Evolutionary conservation across 2,329 filamentous ascomycete species (phyloP).

Genomic region (Penicillium crustosum): DNA sequence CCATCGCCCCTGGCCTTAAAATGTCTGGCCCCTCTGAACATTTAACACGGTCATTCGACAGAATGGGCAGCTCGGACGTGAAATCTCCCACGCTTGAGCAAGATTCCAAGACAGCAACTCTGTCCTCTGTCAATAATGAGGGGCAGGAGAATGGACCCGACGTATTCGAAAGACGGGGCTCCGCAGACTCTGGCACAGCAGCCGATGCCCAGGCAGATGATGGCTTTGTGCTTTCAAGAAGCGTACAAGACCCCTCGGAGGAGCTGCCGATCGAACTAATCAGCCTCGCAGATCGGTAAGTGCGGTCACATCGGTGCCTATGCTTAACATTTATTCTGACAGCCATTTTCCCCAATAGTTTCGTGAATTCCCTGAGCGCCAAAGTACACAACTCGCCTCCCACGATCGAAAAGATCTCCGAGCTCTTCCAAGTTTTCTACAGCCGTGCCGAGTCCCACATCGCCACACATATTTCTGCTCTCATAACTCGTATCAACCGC

Average conservation of each 20-base stretch:
- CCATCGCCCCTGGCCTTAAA: constrained; percentile 26
- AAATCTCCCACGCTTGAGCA: constrained; percentile 25
- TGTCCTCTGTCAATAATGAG: constrained; percentile 22
- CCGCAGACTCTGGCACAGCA: constrained; percentile 33
- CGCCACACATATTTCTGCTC: constrained; percentile 77
- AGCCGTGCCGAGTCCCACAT: constrained; percentile 76
- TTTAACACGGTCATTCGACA: constrained; percentile 33
- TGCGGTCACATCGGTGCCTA: background rate
- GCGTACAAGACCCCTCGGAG: constrained; percentile 68
- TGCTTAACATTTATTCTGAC: background rate
- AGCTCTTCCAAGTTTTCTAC: constrained; percentile 96
- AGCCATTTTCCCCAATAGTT: constrained; percentile 54
- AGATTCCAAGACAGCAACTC: constrained; percentile 24
- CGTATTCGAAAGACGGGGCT: constrained; percentile 47
- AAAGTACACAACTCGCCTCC: constrained; percentile 84
- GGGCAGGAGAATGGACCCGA: constrained; percentile 35
- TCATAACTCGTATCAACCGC: constrained; percentile 73
- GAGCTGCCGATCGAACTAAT: constrained; percentile 92
- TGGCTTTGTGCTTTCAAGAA: constrained; percentile 36
- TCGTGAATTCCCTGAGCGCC: constrained; percentile 83
- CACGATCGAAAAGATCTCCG: constrained; percentile 75
- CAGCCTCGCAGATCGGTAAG: constrained; percentile 81
- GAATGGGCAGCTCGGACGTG: constrained; percentile 31
- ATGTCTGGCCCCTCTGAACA: constrained; percentile 28
- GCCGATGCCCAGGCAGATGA: constrained; percentile 35